Evolutionary conservation across 768 basidiomycete species (phyloP), one percentile per base, ranked within the genome.

Genomic region (Russula griseocarnosa): DNA sequence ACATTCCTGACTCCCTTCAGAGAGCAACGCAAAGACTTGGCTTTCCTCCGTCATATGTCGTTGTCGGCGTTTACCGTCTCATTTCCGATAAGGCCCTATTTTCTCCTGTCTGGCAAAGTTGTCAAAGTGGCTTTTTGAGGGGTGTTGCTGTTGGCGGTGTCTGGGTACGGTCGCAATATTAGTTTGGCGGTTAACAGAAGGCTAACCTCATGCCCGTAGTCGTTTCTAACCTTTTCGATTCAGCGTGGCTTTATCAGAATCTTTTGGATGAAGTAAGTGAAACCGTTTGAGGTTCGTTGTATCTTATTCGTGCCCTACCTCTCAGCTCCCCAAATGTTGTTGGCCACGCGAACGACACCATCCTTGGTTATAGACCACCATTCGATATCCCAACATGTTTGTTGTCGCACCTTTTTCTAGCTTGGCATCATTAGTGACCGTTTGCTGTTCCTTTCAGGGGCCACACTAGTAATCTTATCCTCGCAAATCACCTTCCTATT

Each of bases 11-110:
- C 3, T 65, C 75, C 26, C 79, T 90, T 11, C 73, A 76, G 30
- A 76, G 82, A n/a, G 84, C 87, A 0, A 78, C 79, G 1, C 73
- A 80, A 13, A 81, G 90, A 32, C 81, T 96, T 58, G 77, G 85
- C 49, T 88, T 93, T 67, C 86, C 92, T 0, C 90, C 94, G 0
- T 86, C 87, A 3, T 97, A 97, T 72, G 85, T 87, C 52, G 74
- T 92, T 5, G 92, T 97, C 0, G 94, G 94, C 0, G 82, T 86
- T 20, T 96, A 95, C 74, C 79, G 94, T 32, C 77, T 97, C 7
- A 80, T 85, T 70, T 92, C 88, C 0, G 93, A 95, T 73, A 78
- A 81, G 44, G 75, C 75, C 16, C 76, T 96, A 38, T 86, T 84
- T 64, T 76, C 78, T 28, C 92, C 93, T 5, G 86, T 88, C 9